Evolutionary conservation across 371 early-diverging fungal species (phyloP).

Genomic region (Mortierella sp.): DNA sequence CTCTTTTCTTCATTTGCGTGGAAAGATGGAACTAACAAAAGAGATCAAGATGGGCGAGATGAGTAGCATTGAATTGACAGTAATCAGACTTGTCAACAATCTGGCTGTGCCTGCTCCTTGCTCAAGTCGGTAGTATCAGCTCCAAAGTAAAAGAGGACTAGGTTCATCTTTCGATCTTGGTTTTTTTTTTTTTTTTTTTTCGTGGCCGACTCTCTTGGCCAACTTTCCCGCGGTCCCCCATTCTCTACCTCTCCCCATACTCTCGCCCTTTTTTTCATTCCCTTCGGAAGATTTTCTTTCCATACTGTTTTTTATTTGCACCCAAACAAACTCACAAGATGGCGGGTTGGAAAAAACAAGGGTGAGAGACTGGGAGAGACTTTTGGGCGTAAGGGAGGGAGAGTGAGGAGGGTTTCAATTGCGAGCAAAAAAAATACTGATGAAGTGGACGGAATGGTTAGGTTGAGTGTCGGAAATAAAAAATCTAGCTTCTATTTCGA

Average conservation of each 20-base stretch:
- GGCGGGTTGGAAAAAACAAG: background rate
- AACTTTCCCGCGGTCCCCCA: background rate
- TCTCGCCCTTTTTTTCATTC: background rate
- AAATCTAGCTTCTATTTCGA: background rate
- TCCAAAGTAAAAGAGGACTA: background rate
- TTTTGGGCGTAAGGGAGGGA: background rate
- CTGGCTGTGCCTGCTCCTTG: background rate
- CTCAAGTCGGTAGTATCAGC: background rate
- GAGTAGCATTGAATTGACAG: background rate
- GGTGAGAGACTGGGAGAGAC: background rate
- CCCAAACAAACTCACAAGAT: background rate
- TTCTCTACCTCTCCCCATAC: too few species aligned
- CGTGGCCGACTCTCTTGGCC: background rate
- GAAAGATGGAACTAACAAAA: background rate
- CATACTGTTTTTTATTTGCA: background rate
- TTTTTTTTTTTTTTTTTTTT: background rate
- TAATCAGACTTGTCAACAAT: background rate
- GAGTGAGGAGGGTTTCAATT: background rate
- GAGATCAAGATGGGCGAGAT: background rate
- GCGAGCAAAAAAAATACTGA: background rate
- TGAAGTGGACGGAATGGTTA: background rate
- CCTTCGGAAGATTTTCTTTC: background rate
- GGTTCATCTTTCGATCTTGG: background rate
- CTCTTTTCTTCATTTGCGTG: background rate
- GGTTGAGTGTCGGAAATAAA: background rate